Base-by-base conservation (phyloP, 169 alveolate species). In the Theileria equi region DNA sequence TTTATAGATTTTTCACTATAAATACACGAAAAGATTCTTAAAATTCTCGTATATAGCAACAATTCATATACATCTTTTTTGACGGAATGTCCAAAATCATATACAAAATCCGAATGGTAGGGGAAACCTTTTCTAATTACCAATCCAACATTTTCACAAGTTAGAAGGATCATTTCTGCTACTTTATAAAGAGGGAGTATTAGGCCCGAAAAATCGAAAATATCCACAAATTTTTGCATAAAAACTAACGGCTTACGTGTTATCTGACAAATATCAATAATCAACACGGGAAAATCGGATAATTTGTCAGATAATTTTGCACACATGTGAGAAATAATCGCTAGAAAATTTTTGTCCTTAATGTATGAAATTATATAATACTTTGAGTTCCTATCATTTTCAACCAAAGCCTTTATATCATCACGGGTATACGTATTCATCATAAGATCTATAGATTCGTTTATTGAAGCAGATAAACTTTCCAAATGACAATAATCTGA, bases 361-460 rank as follows among this genome's bases (percentile, higher is more conserved):
- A 74, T n/a, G 25, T 36, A 62, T 10, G 80, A 50, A 41, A 74
- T 73, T 19, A 67, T 34, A 31, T 50, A 72, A 23, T 72, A 52
- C 29, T 41, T 25, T 2, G 50, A 36, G 31, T 55, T 50, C 17
- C 13, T 29, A 36, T 28, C 61, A 11, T 70, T 29, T 3, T 4
- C 5, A 6, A 26, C 17, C 5, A 4, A 8, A 8, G 16, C 40
- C 10, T 52, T 26, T 23, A 17, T 29, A 6, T 8, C 7, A n/a
- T n/a, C n/a, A n/a, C n/a, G n/a, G 8, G 4, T 5, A 32, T 7
- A 6, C 52, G 5, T 29, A 7, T 41, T 43, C 23, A 29, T 26
- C 1, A 60, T 45, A 68, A 45, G 29, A 3, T 34, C 68, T 2
- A 72, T 52, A 3, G 83, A 67, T n/a, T 41, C 59, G 59, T 62